These are phyloP conservation scores for Acanthamoeba culbertsoni DNA, from an alignment of 208 protist genomes.

Conservation along the genomic window DNA sequence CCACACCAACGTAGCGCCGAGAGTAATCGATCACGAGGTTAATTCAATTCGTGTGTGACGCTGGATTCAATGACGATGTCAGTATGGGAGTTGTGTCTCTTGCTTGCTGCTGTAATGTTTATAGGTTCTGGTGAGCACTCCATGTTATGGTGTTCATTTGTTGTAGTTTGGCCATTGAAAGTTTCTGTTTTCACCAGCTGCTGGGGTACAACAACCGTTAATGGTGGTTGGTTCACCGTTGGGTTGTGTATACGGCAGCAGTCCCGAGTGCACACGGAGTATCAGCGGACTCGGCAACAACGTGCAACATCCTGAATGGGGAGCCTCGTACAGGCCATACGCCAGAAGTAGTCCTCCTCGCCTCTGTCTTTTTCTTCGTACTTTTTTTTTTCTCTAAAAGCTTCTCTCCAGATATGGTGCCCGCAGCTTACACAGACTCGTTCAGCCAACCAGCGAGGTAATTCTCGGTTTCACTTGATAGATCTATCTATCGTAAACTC, in stretches of 20 bases:
- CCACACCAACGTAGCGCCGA: no score
- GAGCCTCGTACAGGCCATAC: neutral
- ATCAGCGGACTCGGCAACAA: constrained; percentile 20
- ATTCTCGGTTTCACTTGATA: neutral
- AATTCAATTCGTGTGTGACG: no score
- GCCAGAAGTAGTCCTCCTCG: neutral
- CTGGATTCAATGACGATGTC: no score
- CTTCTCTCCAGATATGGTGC: neutral
- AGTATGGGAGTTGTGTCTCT: no score
- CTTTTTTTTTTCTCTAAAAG: neutral
- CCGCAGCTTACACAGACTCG: neutral
- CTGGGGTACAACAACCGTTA: no score
- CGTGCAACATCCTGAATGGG: neutral
- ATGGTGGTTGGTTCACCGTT: neutral
- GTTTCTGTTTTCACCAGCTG: no score
- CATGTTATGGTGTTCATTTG: no score
- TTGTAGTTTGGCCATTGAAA: no score
- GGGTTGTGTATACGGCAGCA: neutral
- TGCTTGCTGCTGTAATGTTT: no score
- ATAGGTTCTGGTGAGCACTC: no score
- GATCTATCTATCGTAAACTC: neutral
- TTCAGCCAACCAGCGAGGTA: neutral
- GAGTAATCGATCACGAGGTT: no score
- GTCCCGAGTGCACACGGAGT: neutral
- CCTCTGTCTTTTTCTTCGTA: neutral